phyloP scores from a whole-genome alignment of 768 basidiomycete genomes.

The Daedaleopsis sinensis region DNA sequence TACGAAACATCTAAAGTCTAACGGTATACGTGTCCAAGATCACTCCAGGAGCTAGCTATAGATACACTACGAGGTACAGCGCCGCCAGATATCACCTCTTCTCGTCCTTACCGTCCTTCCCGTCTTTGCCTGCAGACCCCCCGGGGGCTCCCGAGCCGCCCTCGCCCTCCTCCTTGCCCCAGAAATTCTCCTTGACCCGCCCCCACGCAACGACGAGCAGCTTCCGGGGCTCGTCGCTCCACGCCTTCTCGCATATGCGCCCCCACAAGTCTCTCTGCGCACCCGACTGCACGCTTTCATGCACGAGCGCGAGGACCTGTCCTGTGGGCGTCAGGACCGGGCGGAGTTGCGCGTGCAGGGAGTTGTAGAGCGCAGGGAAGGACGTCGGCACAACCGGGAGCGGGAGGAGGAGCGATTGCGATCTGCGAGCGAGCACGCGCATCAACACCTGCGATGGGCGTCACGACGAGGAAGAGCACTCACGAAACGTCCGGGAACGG shows the following conservation, averaged over 20 bases:
- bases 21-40: too few species aligned
- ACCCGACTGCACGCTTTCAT: conserved; percentile 57
- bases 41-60: too few species aligned
- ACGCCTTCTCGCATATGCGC: conserved; percentile 66
- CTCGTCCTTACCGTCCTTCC: background rate
- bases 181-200: conserved; percentile 41
- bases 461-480: background rate
- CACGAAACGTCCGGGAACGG: conserved; percentile 25
- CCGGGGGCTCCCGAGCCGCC: background rate
- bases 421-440: background rate
- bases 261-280: conserved; percentile 58
- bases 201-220: conserved; percentile 43
- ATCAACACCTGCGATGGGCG: background rate
- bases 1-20: too few species aligned
- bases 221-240: conserved; percentile 58
- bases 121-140: background rate
- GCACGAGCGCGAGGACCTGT: conserved; percentile 52
- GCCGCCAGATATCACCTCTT: too few species aligned
- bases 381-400: conserved; percentile 45
- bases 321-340: conserved; percentile 61
- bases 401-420: conserved; percentile 54
- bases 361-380: conserved; percentile 36
- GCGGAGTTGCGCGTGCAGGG: conserved; percentile 54
- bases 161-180: background rate
- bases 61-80: too few species aligned